Evolutionary conservation across 2,329 filamentous ascomycete genomes (phyloP).

Genomic region (Alternaria burnsii): DNA sequence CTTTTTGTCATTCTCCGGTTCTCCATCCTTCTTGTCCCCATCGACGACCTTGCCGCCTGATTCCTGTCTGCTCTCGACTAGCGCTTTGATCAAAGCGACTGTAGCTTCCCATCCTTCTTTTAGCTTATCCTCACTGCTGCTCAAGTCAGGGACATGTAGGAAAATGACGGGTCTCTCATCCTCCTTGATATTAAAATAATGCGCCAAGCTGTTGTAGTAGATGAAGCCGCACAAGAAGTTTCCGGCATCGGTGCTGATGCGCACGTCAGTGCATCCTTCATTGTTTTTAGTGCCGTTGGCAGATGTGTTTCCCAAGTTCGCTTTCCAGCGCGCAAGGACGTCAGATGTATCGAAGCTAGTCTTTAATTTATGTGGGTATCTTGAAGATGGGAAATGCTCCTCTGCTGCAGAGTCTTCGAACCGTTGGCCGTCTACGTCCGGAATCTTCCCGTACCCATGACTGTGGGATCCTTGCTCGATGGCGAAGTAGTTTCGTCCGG

Average conservation of each 20-base stretch:
- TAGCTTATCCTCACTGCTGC: slow-evolving; percentile 34
- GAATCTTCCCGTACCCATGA: slow-evolving; percentile 40
- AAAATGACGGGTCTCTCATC: slow-evolving; percentile 44
- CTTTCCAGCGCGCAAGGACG: slow-evolving; percentile 44
- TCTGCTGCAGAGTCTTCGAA: slow-evolving; percentile 35
- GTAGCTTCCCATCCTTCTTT: slow-evolving; percentile 39
- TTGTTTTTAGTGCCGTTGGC: background rate
- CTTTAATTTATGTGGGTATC: slow-evolving; percentile 34
- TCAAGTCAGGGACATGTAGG: slow-evolving; percentile 49
- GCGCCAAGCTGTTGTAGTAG: slow-evolving; percentile 47
- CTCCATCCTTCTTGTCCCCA: background rate
- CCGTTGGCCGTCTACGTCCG: slow-evolving; percentile 44
- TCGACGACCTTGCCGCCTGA: slow-evolving; percentile 25
- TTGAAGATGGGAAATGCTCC: slow-evolving; percentile 21
- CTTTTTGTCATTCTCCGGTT: background rate
- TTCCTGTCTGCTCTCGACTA: slow-evolving; percentile 41
- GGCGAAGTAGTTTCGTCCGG: slow-evolving; percentile 47
- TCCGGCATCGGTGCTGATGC: slow-evolving; percentile 42
- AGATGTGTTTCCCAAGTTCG: slow-evolving; percentile 19
- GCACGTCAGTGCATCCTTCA: slow-evolving; percentile 32
- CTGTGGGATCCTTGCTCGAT: slow-evolving; percentile 44
- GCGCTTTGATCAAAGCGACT: slow-evolving; percentile 45
- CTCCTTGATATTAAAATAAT: slow-evolving; percentile 32
- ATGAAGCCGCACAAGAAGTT: slow-evolving; percentile 51
- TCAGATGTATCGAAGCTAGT: slow-evolving; percentile 46